Percentiles rank a stretch among this genome's conserved stretches.
Evolutionary conservation across 345 rosid species (phyloP).

Genomic region (Ricinus communis): DNA sequence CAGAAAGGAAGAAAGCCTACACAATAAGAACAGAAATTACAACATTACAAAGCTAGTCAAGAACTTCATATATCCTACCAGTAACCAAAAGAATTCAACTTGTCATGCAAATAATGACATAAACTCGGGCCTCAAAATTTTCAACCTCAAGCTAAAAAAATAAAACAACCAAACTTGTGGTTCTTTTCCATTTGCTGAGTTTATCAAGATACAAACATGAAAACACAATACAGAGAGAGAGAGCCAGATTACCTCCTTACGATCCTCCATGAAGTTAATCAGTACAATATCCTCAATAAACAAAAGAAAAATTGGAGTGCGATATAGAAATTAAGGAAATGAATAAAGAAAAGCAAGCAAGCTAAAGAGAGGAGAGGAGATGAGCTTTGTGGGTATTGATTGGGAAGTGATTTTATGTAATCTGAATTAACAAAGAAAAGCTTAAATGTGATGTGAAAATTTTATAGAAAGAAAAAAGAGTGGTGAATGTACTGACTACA

Average conservation of each 20-base stretch:
- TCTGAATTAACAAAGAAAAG: too few relatives aligned
- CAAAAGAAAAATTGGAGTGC: not conserved
- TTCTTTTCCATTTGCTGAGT: too few relatives aligned
- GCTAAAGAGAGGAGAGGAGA: not conserved
- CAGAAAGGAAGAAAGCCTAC: not conserved
- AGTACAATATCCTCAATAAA: too few relatives aligned
- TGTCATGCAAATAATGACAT: too few relatives aligned
- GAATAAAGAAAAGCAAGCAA: not conserved
- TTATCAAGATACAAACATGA: not conserved
- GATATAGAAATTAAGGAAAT: not conserved
- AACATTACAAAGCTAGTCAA: not conserved
- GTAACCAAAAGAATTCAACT: too few relatives aligned
- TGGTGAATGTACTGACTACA: not conserved
- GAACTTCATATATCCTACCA: not conserved
- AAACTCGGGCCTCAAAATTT: not conserved
- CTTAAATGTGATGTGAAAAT: not conserved
- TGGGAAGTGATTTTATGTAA: too few relatives aligned
- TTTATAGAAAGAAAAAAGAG: not conserved
- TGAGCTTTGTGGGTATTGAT: not conserved
- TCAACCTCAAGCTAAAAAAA: not conserved
- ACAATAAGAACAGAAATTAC: too few relatives aligned
- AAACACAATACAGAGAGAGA: not conserved
- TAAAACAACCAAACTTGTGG: not conserved
- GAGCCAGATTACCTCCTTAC: slow-evolving; percentile 19
- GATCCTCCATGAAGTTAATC: slow-evolving; percentile 25